A percentile compares a stretch with the other conserved stretches of the same genome.
Conservation (phyloP, 345 rosid genomes). For the Erucastrum elatum region DNA sequence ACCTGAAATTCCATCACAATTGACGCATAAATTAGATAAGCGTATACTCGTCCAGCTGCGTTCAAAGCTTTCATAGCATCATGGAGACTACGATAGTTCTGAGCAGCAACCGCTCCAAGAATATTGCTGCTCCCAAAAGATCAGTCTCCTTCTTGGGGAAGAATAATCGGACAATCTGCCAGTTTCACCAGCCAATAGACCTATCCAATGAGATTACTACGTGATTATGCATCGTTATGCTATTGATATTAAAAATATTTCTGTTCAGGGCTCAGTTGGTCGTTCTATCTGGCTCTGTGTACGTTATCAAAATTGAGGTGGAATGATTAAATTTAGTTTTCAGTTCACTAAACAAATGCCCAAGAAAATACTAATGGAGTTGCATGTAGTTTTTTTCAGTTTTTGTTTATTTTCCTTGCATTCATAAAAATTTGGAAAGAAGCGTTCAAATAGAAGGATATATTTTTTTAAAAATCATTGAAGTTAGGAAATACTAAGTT, state of each 20-base stretch:
- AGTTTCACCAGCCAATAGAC: background rate
- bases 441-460: background rate
- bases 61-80: slow-evolving; percentile 89
- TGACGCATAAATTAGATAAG: background rate
- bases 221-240: background rate
- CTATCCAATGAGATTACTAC: background rate
- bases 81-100: background rate
- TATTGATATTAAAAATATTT: background rate
- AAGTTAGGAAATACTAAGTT: no score
- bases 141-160: slow-evolving; percentile 92
- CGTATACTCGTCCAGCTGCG: slow-evolving; percentile 79
- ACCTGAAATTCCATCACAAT: slow-evolving; percentile 46
- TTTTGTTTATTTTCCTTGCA: background rate
- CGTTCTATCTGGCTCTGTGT: background rate
- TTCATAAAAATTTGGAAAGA: background rate
- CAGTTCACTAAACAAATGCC: background rate
- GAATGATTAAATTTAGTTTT: background rate
- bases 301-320: background rate
- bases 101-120: slow-evolving; percentile 22
- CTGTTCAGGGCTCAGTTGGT: background rate
- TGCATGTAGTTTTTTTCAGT: background rate
- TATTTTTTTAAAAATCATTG: no score
- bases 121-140: slow-evolving; percentile 86
- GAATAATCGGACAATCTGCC: slow-evolving; percentile 80
- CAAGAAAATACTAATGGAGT: background rate